Evolutionary conservation across 495 filamentous ascomycete species (phyloP), one percentile per base, ranked within the genome.

Genomic region (Aspergillus funiculosus): DNA sequence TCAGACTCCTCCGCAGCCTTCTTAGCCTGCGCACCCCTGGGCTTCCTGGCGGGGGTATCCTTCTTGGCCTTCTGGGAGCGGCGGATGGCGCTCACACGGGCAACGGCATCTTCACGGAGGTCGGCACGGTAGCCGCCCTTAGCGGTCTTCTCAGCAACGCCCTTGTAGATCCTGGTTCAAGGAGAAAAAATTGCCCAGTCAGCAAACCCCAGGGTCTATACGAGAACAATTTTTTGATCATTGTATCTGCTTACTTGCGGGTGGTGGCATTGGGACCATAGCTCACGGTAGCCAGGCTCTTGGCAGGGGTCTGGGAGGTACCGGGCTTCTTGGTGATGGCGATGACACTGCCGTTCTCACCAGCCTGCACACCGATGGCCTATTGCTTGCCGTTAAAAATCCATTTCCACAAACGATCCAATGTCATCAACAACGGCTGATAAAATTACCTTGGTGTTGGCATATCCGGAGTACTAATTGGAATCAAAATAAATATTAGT

Each of bases 61-160:
- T 95, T 95, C 73, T 82, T 80, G 44, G 81, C 64, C 59, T 74
- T 72, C 77, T 94, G 86, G 44, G 83, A 83, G 54, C 75, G 69
- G 64, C 85, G 86, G 73, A 97, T 78, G 58, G 87, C 87, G 64
- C 82, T 88, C 54, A 85, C 91, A 57, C 92, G 87, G 64, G 90
- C 76, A 62, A 97, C 84, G 52, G 89, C 89, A 54, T 81, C 82
- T 59, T 82, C 76, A 52, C 89, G 86, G 65, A 98, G 77, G 63
- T 98, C 92, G 57, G 82, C 64, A 62, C 92, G 83, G 79, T 92
- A 94, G 56, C 79, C 75, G 64, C 78, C 74, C 80, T 87, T 89
- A 60, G 89, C 86, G 49, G 83, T 83, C 63, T 71, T 71, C 73
- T 72, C 81, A 64, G 84, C 90, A 60, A 97, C 81, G 54, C 76